Evolutionary conservation across 805 yeast genomes (phyloP), one percentile per base, ranked within the genome.

Genomic region (Kodamaea nitidulidarum): DNA sequence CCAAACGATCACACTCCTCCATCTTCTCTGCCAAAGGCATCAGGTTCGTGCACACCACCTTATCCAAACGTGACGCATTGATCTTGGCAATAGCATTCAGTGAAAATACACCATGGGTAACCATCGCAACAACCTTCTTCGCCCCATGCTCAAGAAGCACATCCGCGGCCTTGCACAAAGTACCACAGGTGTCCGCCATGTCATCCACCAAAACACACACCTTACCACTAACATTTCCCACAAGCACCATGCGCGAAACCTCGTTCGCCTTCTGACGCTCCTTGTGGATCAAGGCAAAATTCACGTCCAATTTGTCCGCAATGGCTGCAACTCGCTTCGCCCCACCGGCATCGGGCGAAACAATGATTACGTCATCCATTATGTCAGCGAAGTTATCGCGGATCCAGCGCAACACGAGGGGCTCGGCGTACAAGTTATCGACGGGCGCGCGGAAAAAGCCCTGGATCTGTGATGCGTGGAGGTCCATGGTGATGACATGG

Each of bases 171-270:
- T 84, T 85, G 39, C 82, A 85, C 47, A 85, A 65, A 14, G 95
- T 85, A 46, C 93, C 95, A 65, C 95, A 85, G 15, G 95, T 85
- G 58, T 85, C 95, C 33, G 93, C 93, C 88, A 85, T 85, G 60
- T 85, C 95, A 63, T 85, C 95, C 32, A 85, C 86, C 50, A 85
- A 76, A 40, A 85, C 69, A 66, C 93, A 85, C 36, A 79, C 71
- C 60, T 84, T 84, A 44, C 76, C 81, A 2, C 80, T 65, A 26
- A 85, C 95, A 64, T 85, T 93, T 55, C 95, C 95, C 36, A 85
- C 95, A 38, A 85, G 69, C 15, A 84, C 90, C 95, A 85, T 85
- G 56, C 84, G 72, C 30, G 86, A 78, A 27, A 85, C 90, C 57
- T 84, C 93, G 56, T 85, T 85, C 20, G 93, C 93, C 46, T 81